Conservation (phyloP, 371 early-diverging fungal genomes). For the Basidiobolus meristosporus region DNA sequence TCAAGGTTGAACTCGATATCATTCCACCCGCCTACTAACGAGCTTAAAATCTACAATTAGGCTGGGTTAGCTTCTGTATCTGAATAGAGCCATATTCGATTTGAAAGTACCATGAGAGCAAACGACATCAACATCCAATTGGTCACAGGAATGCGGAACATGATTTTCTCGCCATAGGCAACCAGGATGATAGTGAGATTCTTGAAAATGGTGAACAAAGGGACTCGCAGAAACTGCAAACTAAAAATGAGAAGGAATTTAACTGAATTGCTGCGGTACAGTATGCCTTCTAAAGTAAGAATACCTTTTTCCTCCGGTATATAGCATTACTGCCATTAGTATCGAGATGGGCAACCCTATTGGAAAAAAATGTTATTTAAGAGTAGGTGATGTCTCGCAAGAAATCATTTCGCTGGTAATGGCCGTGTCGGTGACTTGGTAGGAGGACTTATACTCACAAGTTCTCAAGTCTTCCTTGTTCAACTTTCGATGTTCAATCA, state of each 20-base stretch:
- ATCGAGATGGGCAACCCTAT: constrained; percentile 79
- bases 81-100: neutral
- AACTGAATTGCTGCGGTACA: neutral
- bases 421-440: too few relatives aligned
- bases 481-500: constrained; percentile 10
- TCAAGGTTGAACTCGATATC: constrained; percentile 35
- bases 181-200: constrained; percentile 94
- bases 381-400: constrained; percentile 4
- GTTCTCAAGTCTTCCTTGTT: constrained; percentile 6
- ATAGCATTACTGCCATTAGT: constrained; percentile 88
- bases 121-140: constrained; percentile 70
- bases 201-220: constrained; percentile 96
- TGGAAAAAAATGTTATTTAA: constrained; percentile 8
- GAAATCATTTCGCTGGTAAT: neutral
- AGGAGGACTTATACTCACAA: constrained; percentile 14
- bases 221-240: constrained; percentile 82
- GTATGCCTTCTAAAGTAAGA: too few relatives aligned
- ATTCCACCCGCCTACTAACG: constrained; percentile 73
- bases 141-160: constrained; percentile 63
- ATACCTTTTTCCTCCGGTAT: constrained; percentile 81
- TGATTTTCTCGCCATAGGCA: constrained; percentile 80
- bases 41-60: constrained; percentile 47
- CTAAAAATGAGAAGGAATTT: constrained; percentile 5
- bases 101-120: constrained; percentile 48
- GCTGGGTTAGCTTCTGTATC: neutral